Conservation (phyloP, 495 filamentous ascomycete genomes). For the Aspergillus nanangensis region DNA sequence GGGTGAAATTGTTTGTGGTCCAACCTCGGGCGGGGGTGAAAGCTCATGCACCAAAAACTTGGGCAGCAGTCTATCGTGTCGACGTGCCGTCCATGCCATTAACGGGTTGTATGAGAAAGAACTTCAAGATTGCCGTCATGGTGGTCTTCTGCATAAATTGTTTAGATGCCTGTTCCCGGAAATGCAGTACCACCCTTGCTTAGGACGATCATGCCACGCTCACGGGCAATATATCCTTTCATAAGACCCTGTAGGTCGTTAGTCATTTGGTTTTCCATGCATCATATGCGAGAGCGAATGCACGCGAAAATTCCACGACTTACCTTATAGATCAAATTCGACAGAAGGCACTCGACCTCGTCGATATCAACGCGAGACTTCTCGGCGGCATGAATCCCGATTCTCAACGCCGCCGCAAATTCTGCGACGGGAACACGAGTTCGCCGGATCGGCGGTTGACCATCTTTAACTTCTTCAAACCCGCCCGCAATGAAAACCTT, state of each 20-base stretch:
- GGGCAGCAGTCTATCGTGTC: too few species aligned
- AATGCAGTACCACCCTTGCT: conserved; percentile 83
- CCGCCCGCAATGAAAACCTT: conserved; percentile 83
- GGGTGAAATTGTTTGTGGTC: too few species aligned
- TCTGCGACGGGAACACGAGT: conserved; percentile 78
- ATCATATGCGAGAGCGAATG: background rate
- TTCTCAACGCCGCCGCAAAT: conserved; percentile 63
- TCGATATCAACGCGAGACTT: conserved; percentile 71
- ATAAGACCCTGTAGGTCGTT: conserved; percentile 64
- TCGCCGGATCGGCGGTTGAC: conserved; percentile 55
- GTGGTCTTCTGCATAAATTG: too few species aligned
- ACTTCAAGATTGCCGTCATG: too few species aligned
- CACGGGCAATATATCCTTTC: conserved; percentile 96
- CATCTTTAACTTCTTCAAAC: conserved; percentile 68
- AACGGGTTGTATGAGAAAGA: too few species aligned
- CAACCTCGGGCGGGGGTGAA: too few species aligned
- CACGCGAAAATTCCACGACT: conserved; percentile 12
- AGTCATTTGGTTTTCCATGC: conserved; percentile 15
- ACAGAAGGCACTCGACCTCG: conserved; percentile 91
- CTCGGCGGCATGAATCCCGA: conserved; percentile 48
- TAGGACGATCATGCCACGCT: conserved; percentile 81
- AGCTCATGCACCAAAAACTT: too few species aligned
- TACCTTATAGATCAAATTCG: conserved; percentile 97
- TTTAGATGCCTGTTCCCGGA: conserved; percentile 85
- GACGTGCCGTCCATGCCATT: too few species aligned